Percentiles rank a stretch among this genome's conserved stretches.
phyloP scores from a whole-genome alignment of 2,329 filamentous ascomycete species.

The Xylaria hypoxylon region DNA sequence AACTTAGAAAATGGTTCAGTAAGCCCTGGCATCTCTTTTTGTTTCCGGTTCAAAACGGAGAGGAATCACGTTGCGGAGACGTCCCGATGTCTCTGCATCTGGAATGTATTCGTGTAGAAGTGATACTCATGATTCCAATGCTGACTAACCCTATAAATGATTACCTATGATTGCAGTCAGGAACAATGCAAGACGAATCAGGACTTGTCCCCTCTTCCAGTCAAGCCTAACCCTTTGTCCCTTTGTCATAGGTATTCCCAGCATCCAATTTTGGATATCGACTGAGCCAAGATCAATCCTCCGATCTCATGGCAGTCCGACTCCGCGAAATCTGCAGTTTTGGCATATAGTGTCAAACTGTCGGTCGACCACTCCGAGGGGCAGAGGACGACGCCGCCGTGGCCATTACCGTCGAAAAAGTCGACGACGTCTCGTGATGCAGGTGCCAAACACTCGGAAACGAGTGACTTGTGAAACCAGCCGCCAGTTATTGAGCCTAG shows the following conservation, averaged over 20 bases:
- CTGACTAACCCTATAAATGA: conserved; percentile 14
- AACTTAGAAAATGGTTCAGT: neutral
- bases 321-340: conserved; percentile 45
- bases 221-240: neutral
- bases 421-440: conserved; percentile 40
- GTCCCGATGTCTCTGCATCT: neutral
- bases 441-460: conserved; percentile 43
- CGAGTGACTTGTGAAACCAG: conserved; percentile 55
- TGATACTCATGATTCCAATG: conserved; percentile 23
- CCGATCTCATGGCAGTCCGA: conserved; percentile 51
- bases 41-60: neutral
- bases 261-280: conserved; percentile 48
- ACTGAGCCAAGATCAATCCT: conserved; percentile 50
- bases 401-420: conserved; percentile 48
- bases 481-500: conserved; percentile 62
- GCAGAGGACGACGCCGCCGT: conserved; percentile 47
- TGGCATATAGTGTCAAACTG: conserved; percentile 47
- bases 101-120: neutral
- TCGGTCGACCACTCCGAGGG: conserved; percentile 41
- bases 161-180: neutral
- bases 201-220: neutral
- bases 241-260: conserved; percentile 55
- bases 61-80: neutral
- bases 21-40: neutral
- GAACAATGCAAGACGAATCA: neutral